phyloP scores from a whole-genome alignment of 2,329 filamentous ascomycete species.

The Tolypocladium inflatum region DNA sequence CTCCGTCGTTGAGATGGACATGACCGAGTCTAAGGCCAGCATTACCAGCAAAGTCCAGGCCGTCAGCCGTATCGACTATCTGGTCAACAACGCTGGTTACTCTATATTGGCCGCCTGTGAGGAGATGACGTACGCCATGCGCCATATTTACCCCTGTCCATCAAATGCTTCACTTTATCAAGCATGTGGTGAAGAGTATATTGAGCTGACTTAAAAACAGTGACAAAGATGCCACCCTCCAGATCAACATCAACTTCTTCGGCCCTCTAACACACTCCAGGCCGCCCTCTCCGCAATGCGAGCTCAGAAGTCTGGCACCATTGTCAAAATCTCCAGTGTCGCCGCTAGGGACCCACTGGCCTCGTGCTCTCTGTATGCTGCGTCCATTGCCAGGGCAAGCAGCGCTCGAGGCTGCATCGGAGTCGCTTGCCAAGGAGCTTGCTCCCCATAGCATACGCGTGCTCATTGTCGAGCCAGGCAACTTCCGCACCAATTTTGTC shows the following conservation, averaged over 20 bases:
- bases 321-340: conserved; percentile 38
- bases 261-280: conserved; percentile 35
- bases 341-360: conserved; percentile 28
- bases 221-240: conserved; percentile 27
- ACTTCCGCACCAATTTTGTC: conserved; percentile 39
- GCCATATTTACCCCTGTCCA: neutral
- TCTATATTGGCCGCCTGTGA: conserved; percentile 9
- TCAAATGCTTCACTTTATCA: neutral
- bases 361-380: conserved; percentile 32
- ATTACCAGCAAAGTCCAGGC: conserved; percentile 14
- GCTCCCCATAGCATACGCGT: conserved; percentile 32
- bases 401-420: conserved; percentile 29
- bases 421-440: conserved; percentile 32
- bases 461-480: conserved; percentile 37
- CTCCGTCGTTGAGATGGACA: conserved; percentile 17
- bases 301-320: conserved; percentile 25
- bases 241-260: conserved; percentile 39
- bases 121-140: neutral
- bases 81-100: conserved; percentile 38
- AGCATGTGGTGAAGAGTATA: too few species aligned
- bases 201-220: conserved; percentile 6
- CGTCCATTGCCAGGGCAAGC: conserved; percentile 39
- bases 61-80: conserved; percentile 31
- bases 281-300: conserved; percentile 39
- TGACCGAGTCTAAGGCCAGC: conserved; percentile 12